A percentile compares a stretch with the other conserved stretches of the same genome.
phyloP scores from a whole-genome alignment of 495 filamentous ascomycete species.

The Friedmanniomyces simplex region DNA sequence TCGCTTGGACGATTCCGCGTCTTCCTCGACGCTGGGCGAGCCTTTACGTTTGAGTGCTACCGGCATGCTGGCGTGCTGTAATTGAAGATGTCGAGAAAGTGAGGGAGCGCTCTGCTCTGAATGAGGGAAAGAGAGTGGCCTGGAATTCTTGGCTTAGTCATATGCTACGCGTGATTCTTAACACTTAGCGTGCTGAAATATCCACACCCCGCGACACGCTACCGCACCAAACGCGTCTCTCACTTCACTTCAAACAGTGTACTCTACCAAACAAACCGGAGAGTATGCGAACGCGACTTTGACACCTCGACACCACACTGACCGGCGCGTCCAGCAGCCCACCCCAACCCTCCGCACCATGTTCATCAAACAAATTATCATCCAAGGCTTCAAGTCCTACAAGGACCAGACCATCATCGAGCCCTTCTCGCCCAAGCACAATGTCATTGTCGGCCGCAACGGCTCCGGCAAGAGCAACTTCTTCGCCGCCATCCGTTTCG shows the following conservation, averaged over 20 bases:
- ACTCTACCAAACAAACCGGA: background rate
- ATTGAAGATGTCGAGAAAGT: background rate
- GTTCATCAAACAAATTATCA: conserved; percentile 99
- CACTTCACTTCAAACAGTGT: background rate
- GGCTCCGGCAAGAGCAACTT: conserved; percentile 99
- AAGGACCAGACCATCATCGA: conserved; percentile 98
- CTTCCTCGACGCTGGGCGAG: conserved; percentile 20
- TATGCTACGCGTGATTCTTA: no score
- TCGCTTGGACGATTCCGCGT: conserved; percentile 17
- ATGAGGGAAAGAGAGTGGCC: no score
- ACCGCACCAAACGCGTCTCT: background rate
- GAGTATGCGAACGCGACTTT: background rate
- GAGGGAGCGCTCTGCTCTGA: no score
- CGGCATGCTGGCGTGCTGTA: conserved; percentile 5
- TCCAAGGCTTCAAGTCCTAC: conserved; percentile 99
- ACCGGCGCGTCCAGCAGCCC: background rate
- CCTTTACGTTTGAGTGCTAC: conserved; percentile 17
- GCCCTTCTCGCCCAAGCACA: conserved; percentile 94
- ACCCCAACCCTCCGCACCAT: conserved; percentile 35
- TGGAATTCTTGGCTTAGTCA: no score
- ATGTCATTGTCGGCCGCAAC: conserved; percentile 98
- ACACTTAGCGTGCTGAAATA: no score
- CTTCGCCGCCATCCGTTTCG: conserved; percentile 98
- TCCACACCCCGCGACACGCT: background rate
- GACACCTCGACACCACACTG: background rate